Percentiles rank a stretch among this genome's conserved stretches.
phyloP scores from a whole-genome alignment of 495 filamentous ascomycete genomes.

The Xylaria palmicola region DNA sequence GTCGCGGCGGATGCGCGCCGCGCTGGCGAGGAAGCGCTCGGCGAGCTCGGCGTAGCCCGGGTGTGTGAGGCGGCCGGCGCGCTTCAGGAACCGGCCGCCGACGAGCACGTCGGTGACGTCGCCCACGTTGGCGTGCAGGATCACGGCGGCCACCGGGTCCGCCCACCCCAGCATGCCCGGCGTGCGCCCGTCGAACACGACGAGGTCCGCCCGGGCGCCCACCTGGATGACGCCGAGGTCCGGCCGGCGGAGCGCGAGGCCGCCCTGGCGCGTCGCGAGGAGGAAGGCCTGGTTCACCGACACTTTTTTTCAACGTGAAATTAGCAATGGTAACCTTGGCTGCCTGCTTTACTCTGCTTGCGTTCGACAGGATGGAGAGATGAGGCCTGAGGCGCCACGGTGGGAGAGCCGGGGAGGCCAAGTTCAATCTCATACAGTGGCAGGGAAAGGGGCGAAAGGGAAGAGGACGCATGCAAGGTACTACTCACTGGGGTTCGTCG shows the following conservation, averaged over 20 bases:
- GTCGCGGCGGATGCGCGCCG: constrained; percentile 27
- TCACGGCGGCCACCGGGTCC: constrained; percentile 53
- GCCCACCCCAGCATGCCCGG: constrained; percentile 48
- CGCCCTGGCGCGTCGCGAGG: constrained; percentile 48
- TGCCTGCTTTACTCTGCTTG: constrained; percentile 5
- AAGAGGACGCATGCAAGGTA: neutral
- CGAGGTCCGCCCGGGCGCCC: constrained; percentile 50
- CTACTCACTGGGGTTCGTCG: constrained; percentile 30
- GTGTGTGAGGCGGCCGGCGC: constrained; percentile 34
- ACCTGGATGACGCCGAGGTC: constrained; percentile 47
- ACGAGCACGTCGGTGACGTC: constrained; percentile 50
- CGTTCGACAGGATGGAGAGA: neutral
- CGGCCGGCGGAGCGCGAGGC: constrained; percentile 40
- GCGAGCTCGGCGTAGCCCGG: constrained; percentile 26
- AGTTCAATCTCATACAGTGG: too few relatives aligned
- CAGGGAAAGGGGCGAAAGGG: neutral
- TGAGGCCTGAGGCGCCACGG: too few relatives aligned
- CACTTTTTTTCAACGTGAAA: constrained; percentile 30
- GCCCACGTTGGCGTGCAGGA: constrained; percentile 49
- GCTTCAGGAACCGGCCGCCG: constrained; percentile 44
- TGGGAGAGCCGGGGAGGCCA: neutral
- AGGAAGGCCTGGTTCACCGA: constrained; percentile 50
- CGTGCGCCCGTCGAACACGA: constrained; percentile 47
- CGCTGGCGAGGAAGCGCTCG: constrained; percentile 32
- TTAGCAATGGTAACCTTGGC: too few relatives aligned